These are phyloP conservation scores for Vitellaria paradoxa DNA, from an alignment of 179 eudicot species.

Conservation along the genomic window DNA sequence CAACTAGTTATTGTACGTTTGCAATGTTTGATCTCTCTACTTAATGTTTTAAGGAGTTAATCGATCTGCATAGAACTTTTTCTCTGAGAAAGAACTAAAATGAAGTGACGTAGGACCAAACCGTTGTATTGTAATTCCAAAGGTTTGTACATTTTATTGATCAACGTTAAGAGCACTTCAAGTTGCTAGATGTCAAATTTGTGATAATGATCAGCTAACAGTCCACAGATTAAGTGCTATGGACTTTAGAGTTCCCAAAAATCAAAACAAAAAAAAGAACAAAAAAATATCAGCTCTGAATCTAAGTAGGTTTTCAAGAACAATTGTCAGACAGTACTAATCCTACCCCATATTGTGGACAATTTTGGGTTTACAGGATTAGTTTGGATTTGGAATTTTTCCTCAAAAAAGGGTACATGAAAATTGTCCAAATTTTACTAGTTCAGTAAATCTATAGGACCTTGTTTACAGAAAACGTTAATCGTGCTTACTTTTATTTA, in stretches of 20 bases:
- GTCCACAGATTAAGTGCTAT: neutral
- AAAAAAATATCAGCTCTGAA: neutral
- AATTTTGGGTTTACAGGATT: neutral
- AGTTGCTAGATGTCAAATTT: neutral
- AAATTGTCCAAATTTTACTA: neutral
- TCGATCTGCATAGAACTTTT: conserved; percentile 2
- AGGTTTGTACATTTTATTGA: conserved; percentile 13
- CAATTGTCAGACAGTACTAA: neutral
- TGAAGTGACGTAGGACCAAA: conserved; percentile 17
- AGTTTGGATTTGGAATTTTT: neutral
- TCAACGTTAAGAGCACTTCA: neutral
- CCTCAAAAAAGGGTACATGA: neutral
- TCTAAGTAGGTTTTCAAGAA: neutral
- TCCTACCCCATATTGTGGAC: neutral
- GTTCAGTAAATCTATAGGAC: too few relatives aligned
- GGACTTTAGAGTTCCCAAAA: neutral
- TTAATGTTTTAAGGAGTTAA: conserved; percentile 1
- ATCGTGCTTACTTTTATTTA: neutral
- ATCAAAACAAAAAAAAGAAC: neutral
- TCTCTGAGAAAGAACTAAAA: conserved; percentile 20
- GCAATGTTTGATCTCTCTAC: neutral
- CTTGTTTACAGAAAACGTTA: neutral
- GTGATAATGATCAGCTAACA: neutral
- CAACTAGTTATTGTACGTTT: neutral
- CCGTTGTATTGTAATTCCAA: conserved; percentile 12